Evolutionary conservation across 2,329 filamentous ascomycete species (phyloP), one percentile per base, ranked within the genome.

Genomic region (Fusarium chaquense): DNA sequence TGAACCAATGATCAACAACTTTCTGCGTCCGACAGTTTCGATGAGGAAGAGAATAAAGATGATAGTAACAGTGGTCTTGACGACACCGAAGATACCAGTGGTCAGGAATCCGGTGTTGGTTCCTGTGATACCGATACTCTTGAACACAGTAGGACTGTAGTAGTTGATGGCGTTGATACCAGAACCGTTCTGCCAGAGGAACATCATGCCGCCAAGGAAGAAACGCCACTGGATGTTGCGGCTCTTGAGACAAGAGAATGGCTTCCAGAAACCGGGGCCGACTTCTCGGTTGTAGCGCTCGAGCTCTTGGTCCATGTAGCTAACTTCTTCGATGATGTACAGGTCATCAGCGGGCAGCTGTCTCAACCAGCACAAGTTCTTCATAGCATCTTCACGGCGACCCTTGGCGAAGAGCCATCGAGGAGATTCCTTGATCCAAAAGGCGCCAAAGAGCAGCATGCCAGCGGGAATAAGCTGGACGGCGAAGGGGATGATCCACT

Each of bases 121-220:
- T 18, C 83, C 83, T 6, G 77, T 79, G 59, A 84, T 79, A 9
- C 83, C 83, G 32, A 85, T 79, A 46, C 79, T 81, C 69, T 82
- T 85, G 83, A 78, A 78, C 18, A 78, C 76, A 26, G 76, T 78
- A 22, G 76, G 76, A 1, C 83, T 85, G 78, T 91, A 93, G 79
- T 93, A 93, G 81, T 93, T 93, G 81, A 92, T 90, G 28, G 91
- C 91, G 71, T 93, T 93, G 81, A 93, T 93, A 2, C 91, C 91
- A 8, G 77, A 78, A 38, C 90, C 90, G 73, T 94, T 94, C 79
- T 95, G 92, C 85, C 89, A 93, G 58, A 94, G 82, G 83, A 94
- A 94, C 26, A 95, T 84, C 74, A 92, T 86, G 49, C 87, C 86
- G 32, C 92, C 91, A n/a, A 94, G 84, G 77, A 92, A 87, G 79